A percentile compares a stretch with the other conserved stretches of the same genome.
Conservation (phyloP, 2,329 filamentous ascomycete species). For the Ophiostoma himal-ulmi region DNA sequence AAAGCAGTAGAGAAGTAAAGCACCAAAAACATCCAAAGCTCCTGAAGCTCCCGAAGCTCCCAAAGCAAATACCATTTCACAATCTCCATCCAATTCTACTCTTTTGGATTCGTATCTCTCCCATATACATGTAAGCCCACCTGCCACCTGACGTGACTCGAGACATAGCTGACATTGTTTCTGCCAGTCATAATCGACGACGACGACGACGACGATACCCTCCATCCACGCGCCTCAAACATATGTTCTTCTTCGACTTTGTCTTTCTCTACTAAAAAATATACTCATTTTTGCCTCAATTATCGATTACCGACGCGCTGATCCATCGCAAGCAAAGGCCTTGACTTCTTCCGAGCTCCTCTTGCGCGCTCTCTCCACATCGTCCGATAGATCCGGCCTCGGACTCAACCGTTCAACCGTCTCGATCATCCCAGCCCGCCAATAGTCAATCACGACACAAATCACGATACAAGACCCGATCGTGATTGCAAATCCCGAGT, state of each 20-base stretch:
- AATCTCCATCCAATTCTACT: neutral
- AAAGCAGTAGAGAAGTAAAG: neutral
- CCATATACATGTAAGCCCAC: neutral
- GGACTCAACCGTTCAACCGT: neutral
- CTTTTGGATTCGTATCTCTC: neutral
- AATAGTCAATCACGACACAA: neutral
- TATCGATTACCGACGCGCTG: neutral
- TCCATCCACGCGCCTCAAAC: neutral
- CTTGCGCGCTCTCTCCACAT: constrained; percentile 3
- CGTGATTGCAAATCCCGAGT: constrained; percentile 1
- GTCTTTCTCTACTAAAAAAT: neutral
- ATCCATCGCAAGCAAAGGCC: neutral
- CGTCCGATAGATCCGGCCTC: neutral
- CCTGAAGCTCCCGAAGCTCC: neutral
- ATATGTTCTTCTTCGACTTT: neutral
- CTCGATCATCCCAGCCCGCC: neutral
- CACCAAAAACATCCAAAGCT: neutral
- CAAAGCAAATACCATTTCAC: neutral
- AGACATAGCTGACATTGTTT: neutral
- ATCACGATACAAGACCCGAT: neutral
- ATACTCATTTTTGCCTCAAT: neutral
- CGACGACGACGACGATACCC: neutral
- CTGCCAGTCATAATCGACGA: neutral
- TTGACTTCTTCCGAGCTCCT: neutral
- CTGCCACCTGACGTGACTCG: neutral